A percentile compares a stretch with the other conserved stretches of the same genome.
phyloP scores from a whole-genome alignment of 331 rosid genomes.

The Quercus lobata region DNA sequence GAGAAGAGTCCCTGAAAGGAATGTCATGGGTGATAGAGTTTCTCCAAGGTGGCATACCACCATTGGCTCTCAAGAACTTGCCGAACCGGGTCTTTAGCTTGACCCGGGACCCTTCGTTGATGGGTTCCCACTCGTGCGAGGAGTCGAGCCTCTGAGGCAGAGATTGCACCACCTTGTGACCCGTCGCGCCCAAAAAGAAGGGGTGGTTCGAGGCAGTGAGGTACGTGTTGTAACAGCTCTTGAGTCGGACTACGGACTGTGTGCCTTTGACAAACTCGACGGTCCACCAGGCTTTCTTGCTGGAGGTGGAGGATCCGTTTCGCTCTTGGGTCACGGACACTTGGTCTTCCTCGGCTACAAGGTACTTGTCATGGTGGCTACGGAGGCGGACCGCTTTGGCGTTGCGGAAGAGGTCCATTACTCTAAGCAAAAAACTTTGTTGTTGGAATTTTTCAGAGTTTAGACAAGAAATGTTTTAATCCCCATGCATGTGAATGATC shows the following conservation, averaged over 20 bases:
- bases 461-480: no score
- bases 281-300: constrained; percentile 38
- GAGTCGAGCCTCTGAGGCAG: constrained; percentile 38
- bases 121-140: constrained; percentile 60
- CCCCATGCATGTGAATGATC: no score
- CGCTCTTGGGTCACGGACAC: constrained; percentile 47
- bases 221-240: constrained; percentile 52
- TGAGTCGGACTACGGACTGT: constrained; percentile 45
- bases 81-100: constrained; percentile 49
- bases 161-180: constrained; percentile 52
- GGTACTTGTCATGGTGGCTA: constrained; percentile 49
- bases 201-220: constrained; percentile 50
- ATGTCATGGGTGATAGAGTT: constrained; percentile 57
- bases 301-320: constrained; percentile 37
- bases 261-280: constrained; percentile 39
- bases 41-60: constrained; percentile 59
- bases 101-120: constrained; percentile 35
- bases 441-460: constrained; percentile 23
- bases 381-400: constrained; percentile 59
- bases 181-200: constrained; percentile 55
- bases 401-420: constrained; percentile 48
- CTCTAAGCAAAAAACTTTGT: constrained; percentile 10
- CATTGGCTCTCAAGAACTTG: constrained; percentile 49
- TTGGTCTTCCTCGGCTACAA: constrained; percentile 55
- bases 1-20: constrained; percentile 47